phyloP scores from a whole-genome alignment of 2,329 filamentous ascomycete genomes.

The Mariannaea elegans region DNA sequence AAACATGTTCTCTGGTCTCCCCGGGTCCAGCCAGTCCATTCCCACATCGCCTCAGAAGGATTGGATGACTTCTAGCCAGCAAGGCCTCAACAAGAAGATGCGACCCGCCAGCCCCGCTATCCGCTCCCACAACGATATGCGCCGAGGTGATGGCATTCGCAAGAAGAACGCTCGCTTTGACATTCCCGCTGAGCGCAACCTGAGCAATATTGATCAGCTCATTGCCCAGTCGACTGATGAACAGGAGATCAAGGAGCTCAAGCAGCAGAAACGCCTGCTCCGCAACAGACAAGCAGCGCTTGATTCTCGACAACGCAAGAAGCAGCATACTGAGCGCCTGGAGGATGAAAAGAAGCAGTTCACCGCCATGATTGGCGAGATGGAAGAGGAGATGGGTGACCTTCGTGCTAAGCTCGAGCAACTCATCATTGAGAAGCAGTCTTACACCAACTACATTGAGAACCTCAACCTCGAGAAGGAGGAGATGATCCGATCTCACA shows the following conservation, averaged over 20 bases:
- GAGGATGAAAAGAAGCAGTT: constrained; percentile 97
- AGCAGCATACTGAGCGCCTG: constrained; percentile 95
- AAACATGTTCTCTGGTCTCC: constrained; percentile 63
- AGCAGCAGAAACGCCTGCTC: constrained; percentile 95
- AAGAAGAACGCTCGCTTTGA: constrained; percentile 99
- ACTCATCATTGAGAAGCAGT: constrained; percentile 76
- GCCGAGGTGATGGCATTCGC: constrained; percentile 86
- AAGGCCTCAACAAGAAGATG: constrained; percentile 67
- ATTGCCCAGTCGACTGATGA: constrained; percentile 90
- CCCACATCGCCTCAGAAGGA: constrained; percentile 67
- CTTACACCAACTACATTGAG: constrained; percentile 79
- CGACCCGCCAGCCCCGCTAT: constrained; percentile 73
- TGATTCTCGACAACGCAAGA: constrained; percentile 96
- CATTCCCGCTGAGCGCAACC: constrained; percentile 91
- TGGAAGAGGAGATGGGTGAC: constrained; percentile 80
- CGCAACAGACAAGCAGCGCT: constrained; percentile 96
- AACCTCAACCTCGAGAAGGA: constrained; percentile 86
- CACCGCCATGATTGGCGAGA: constrained; percentile 75
- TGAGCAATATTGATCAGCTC: constrained; percentile 93
- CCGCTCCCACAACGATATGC: constrained; percentile 79
- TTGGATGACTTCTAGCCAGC: constrained; percentile 56
- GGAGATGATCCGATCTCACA: constrained; percentile 87
- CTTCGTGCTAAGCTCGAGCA: constrained; percentile 76
- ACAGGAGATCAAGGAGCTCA: constrained; percentile 95
- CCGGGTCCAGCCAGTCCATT: constrained; percentile 58